phyloP scores from a whole-genome alignment of 2,329 filamentous ascomycete genomes.

The Monilinia polystroma region DNA sequence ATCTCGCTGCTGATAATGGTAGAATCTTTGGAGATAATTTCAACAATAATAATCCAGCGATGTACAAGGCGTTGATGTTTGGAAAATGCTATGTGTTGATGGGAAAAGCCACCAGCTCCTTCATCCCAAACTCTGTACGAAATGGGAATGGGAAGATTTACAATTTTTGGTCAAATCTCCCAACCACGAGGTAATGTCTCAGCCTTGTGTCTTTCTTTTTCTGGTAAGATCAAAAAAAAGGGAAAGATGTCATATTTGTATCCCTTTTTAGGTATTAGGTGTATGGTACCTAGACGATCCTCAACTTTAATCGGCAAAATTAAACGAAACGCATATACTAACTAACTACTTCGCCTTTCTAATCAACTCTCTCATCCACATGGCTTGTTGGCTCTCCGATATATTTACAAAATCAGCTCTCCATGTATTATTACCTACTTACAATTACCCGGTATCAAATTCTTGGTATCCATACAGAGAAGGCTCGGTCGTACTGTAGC shows the following conservation, averaged over 20 bases:
- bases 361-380: neutral
- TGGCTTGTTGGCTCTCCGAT: neutral
- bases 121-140: neutral
- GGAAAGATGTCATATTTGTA: neutral
- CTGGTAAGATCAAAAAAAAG: neutral
- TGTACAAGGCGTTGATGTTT: neutral
- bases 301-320: neutral
- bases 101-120: neutral
- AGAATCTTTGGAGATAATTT: no score
- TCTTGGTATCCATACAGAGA: no score
- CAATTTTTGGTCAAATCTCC: neutral
- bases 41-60: no score
- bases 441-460: neutral
- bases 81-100: neutral
- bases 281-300: no score
- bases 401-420: neutral
- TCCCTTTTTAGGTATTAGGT: no score
- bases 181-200: slow-evolving; percentile 18
- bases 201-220: slow-evolving; percentile 9
- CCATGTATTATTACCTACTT: neutral
- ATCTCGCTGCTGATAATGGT: no score
- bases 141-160: no score
- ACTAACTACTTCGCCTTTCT: neutral
- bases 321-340: neutral
- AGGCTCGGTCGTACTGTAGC: no score